Base-by-base conservation (phyloP, 345 rosid genomes). In the Citrus cavaleriei region DNA sequence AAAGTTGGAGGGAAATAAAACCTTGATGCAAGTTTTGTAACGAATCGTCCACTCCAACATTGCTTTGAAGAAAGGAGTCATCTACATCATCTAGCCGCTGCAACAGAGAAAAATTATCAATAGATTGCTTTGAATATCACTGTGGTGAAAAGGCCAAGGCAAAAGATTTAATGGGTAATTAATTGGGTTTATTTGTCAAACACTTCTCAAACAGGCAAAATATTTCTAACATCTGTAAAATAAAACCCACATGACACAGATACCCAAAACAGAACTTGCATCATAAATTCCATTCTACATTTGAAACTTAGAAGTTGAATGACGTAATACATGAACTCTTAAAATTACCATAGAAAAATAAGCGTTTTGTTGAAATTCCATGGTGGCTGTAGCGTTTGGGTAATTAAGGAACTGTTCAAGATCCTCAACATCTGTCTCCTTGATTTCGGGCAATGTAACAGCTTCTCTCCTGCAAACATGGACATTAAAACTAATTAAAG, bases 51-150 rank as follows among this genome's bases (percentile, higher is more conserved):
- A 81, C 90, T 78, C 69, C 63, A 19, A 79, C 82, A 70, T 80
- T 81, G 28, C 74, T 71, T 59, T 82, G 82, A 71, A 81, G 72
- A 72, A 77, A 75, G 58, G 83, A 46, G 61, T 90, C 97, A 9
- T 88, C 91, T n/a, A 90, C 74, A 46, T 73, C 83, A 74, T 95
- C 98, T 21, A 93, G 89, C 69, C 87, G 87, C 98, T 93, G 93
- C 81, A 83, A 76, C 38, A 24, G 19, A 66, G 30, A 70, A 68
- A 34, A 25, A 1, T 59, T 7, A 72, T 13, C 22, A 9, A 58
- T 18, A 35, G 60, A 77, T 79, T 42, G 58, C 58, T 54, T 18
- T 18, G 58, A 54, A 8, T 6, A 34, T 27, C 69, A 34, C 46
- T 18, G 42, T 21, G 13, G 22, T 64, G 18, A 19, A 57, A 64